Conservation (phyloP, 352 stramenopile species). For the Globisporangium canariense region DNA sequence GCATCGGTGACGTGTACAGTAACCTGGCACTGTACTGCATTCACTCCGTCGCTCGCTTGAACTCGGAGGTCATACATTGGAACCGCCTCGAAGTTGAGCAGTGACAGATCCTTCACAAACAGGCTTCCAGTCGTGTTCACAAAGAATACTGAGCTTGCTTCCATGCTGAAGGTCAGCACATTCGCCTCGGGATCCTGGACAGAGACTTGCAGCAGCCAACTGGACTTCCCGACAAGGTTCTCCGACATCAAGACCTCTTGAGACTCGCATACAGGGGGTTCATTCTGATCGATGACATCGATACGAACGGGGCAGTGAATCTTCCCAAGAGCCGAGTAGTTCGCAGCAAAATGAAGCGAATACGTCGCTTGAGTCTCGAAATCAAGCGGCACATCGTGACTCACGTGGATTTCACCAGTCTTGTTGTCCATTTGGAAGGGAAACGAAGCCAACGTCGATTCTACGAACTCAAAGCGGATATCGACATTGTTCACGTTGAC, state of each 20-base stretch:
- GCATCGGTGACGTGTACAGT: conserved; percentile 33
- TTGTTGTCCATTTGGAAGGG: conserved; percentile 39
- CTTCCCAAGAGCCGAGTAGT: conserved; percentile 29
- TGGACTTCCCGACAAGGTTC: conserved; percentile 21
- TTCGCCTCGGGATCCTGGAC: neutral
- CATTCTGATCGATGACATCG: conserved; percentile 43
- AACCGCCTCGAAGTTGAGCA: conserved; percentile 28
- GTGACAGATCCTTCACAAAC: conserved; percentile 14
- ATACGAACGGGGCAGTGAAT: conserved; percentile 39
- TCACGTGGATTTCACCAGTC: conserved; percentile 30
- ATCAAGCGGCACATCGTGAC: conserved; percentile 30
- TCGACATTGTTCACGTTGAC: neutral
- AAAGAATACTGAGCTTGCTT: neutral
- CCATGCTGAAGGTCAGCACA: conserved; percentile 1
- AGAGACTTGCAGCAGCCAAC: conserved; percentile 1
- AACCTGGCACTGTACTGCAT: conserved; percentile 27
- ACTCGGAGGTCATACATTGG: conserved; percentile 16
- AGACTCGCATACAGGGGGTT: conserved; percentile 33
- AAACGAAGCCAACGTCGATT: neutral
- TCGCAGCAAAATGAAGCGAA: conserved; percentile 29
- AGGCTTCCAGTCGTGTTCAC: conserved; percentile 7
- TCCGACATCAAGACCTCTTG: conserved; percentile 26
- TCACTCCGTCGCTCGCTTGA: conserved; percentile 17
- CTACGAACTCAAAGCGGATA: conserved; percentile 7
- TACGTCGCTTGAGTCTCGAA: conserved; percentile 34